These are phyloP conservation scores for Cyclotella baltica DNA, from an alignment of 108 stramenopile genomes.

Conservation along the genomic window DNA sequence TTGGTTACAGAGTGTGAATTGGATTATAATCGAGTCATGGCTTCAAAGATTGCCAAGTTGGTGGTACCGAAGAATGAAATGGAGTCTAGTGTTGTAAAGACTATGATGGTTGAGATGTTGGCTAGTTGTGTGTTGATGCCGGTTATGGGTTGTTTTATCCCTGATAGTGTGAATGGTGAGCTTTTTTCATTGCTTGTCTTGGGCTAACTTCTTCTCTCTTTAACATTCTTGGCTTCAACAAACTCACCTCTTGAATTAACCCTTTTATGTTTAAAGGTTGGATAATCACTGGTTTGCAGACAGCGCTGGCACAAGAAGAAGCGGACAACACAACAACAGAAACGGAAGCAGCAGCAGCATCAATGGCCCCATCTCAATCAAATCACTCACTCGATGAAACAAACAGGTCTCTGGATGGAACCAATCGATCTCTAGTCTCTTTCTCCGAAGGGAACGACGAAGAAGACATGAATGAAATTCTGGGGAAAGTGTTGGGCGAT, in stretches of 20 bases:
- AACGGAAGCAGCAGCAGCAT: slow-evolving; percentile 7
- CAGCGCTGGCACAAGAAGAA: slow-evolving; percentile 24
- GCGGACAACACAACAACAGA: slow-evolving; percentile 13
- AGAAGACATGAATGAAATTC: slow-evolving; percentile 36
- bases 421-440: slow-evolving; percentile 10
- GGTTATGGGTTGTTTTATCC: slow-evolving; percentile 74
- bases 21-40: slow-evolving; percentile 85
- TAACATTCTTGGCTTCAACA: too few relatives aligned
- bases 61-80: slow-evolving; percentile 68
- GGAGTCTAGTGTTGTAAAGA: slow-evolving; percentile 64
- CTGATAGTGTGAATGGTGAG: slow-evolving; percentile 76
- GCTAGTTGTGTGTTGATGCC: slow-evolving; percentile 68
- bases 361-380: slow-evolving; percentile 17
- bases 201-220: too few relatives aligned
- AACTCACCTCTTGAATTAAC: too few relatives aligned
- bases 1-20: slow-evolving; percentile 79
- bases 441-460: neutral
- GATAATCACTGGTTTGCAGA: slow-evolving; percentile 16
- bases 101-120: slow-evolving; percentile 77
- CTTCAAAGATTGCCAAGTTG: slow-evolving; percentile 67
- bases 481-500: slow-evolving; percentile 12
- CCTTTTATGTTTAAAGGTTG: neutral
- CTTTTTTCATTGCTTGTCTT: too few relatives aligned
- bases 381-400: slow-evolving; percentile 15
- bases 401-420: too few relatives aligned